Base-by-base conservation (phyloP, 2,329 filamentous ascomycete species). In the Arthrinium phaeospermum region DNA sequence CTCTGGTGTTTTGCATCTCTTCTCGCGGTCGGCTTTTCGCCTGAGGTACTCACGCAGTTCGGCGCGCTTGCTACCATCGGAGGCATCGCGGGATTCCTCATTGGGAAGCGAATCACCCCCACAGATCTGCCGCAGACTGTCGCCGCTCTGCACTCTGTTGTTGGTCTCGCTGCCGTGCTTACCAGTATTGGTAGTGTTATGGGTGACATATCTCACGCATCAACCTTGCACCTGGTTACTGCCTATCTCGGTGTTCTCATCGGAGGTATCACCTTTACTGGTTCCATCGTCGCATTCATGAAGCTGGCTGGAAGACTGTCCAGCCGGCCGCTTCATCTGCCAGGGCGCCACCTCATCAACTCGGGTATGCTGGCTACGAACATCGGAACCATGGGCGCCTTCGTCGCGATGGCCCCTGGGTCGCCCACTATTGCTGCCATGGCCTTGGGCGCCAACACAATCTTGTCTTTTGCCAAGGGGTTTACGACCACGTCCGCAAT, bases 61-160 rank as follows among this genome's bases (percentile, higher is more conserved):
- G 91, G 90, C n/a, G 89, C 86, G 14, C 90, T 97, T 30, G 94
- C 94, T 30, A 88, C 91, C 12, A 80, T 93, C 13, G 95, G 95
- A 72, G 88, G 90, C 70, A 79, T 96, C 30, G 75, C 79, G 79
- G 91, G 93, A 45, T 88, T 94, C 69, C 80, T 95, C 34, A 96
- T 98, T 75, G 95, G 94, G 61, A 92, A 94, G 77, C 90, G 94
- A 16, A 97, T 97, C 75, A 97, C 94, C 0, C 93, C 95, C 0
- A 97, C 94, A 0, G 93, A 94, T 71, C 89, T 98, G 1, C 95
- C 95, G 0, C 94, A 98, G 80, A 97, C 94, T 0, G 94, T 97
- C 2, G 95, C 94, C 27, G 94, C 94, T 0, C 85, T 98, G 44
- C 95, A 97, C 82, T 97, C 94, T 0, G 94, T 98, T 10, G 95